phyloP scores from a whole-genome alignment of 257 asterid species.

The Solanum pennellii region DNA sequence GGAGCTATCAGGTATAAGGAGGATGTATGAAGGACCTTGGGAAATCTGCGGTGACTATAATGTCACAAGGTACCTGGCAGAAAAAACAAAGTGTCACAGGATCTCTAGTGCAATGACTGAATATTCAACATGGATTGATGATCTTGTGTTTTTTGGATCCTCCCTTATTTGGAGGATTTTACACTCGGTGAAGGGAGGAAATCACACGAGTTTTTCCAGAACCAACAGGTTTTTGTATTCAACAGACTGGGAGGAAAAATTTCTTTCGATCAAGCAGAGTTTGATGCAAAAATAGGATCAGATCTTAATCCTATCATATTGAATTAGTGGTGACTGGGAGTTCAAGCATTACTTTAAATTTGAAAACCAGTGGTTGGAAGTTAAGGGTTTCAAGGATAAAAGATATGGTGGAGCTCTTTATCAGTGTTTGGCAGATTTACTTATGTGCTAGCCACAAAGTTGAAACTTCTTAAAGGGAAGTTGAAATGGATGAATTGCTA shows the following conservation, averaged over 20 bases:
- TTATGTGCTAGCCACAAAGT: neutral
- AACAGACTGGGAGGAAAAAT: neutral
- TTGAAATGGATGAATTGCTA: neutral
- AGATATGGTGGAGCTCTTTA: neutral
- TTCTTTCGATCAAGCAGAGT: neutral
- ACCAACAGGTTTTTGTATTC: neutral
- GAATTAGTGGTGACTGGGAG: neutral
- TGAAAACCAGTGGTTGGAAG: neutral
- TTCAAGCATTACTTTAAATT: neutral
- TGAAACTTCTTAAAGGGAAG: neutral
- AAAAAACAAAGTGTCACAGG: neutral
- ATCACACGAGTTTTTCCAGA: neutral
- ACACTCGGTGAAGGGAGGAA: neutral
- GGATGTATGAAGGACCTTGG: neutral
- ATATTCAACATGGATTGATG: neutral
- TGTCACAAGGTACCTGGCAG: neutral
- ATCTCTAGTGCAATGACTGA: neutral
- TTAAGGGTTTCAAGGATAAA: neutral
- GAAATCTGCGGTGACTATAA: neutral
- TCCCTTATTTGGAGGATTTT: neutral
- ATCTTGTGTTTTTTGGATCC: neutral
- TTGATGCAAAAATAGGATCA: neutral
- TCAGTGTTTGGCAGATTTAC: neutral
- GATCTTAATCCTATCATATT: neutral
- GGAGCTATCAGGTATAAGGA: neutral